Percentiles rank a stretch among this genome's conserved stretches.
phyloP scores from a whole-genome alignment of 108 stramenopile genomes.

The Fragilariopsis cylindrus region DNA sequence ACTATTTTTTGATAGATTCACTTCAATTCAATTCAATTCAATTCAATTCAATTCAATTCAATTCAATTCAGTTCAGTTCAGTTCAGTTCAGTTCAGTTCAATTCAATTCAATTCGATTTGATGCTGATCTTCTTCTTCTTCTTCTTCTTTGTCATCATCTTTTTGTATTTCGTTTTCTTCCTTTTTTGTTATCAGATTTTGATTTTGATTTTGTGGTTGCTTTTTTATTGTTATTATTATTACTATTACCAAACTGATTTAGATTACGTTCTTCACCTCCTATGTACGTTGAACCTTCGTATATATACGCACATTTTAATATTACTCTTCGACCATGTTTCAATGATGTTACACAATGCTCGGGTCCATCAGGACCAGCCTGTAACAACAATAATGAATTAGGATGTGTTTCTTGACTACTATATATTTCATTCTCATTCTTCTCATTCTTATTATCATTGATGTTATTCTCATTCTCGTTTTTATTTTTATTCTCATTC shows the following conservation, averaged over 20 bases:
- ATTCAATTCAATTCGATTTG: too few relatives aligned
- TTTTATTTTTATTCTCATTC: neutral
- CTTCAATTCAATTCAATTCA: too few relatives aligned
- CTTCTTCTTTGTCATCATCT: too few relatives aligned
- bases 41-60: too few relatives aligned
- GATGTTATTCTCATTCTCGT: neutral
- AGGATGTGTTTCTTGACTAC: conserved; percentile 42
- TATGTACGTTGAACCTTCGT: conserved; percentile 31
- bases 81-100: too few relatives aligned
- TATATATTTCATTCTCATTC: neutral
- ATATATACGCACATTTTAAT: conserved; percentile 53
- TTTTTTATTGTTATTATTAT: neutral
- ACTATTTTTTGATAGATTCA: too few relatives aligned
- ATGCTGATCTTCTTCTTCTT: too few relatives aligned
- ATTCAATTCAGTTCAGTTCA: too few relatives aligned
- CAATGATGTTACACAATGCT: conserved; percentile 56
- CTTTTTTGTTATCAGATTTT: too few relatives aligned
- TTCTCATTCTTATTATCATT: conserved; percentile 14
- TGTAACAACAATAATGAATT: conserved; percentile 46
- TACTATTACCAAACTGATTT: neutral
- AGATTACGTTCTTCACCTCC: conserved; percentile 7
- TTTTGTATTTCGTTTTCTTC: too few relatives aligned
- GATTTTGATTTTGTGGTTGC: too few relatives aligned
- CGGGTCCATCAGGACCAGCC: conserved; percentile 56
- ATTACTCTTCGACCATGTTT: conserved; percentile 50